Evolutionary conservation across 305 asterid genomes (phyloP).

Genomic region (Fraxinus albicans): DNA sequence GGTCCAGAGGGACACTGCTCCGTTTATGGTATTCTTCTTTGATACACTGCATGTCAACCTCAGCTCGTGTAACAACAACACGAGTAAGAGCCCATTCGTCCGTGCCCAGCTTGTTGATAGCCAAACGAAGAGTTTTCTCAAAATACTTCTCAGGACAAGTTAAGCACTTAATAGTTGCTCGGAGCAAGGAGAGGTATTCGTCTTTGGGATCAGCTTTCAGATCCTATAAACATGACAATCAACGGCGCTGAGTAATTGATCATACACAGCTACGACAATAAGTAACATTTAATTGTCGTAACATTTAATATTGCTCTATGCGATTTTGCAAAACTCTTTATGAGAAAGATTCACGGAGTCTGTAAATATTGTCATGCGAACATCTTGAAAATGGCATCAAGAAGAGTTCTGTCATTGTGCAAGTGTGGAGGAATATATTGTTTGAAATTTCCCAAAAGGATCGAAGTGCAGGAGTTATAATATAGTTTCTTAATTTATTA

Average conservation of each 20-base stretch:
- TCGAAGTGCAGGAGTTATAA: not conserved
- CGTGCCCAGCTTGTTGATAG: conserved; percentile 61
- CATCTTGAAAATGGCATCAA: not conserved
- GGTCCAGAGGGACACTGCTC: conserved; percentile 63
- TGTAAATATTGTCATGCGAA: not conserved
- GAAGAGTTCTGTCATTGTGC: not conserved
- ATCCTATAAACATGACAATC: conserved; percentile 44
- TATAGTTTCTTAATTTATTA: not conserved
- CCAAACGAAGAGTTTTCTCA: conserved; percentile 63
- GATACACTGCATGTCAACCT: conserved; percentile 62
- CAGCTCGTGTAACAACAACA: conserved; percentile 73
- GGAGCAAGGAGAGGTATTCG: conserved; percentile 57
- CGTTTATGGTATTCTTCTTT: conserved; percentile 65
- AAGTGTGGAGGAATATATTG: not conserved
- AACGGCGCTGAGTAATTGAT: not conserved
- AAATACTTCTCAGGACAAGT: conserved; percentile 65
- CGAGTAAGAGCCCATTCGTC: conserved; percentile 82
- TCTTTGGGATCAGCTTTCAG: conserved; percentile 54
- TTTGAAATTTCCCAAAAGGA: not conserved
- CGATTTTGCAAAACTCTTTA: not conserved
- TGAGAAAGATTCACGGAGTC: not conserved
- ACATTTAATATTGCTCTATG: not conserved
- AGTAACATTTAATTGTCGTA: no score
- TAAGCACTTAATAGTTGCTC: conserved; percentile 74
- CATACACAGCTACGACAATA: not conserved